A percentile compares a stretch with the other conserved stretches of the same genome.
Evolutionary conservation across 108 stramenopile genomes (phyloP).

Genomic region (Asterionellopsis glacialis): DNA sequence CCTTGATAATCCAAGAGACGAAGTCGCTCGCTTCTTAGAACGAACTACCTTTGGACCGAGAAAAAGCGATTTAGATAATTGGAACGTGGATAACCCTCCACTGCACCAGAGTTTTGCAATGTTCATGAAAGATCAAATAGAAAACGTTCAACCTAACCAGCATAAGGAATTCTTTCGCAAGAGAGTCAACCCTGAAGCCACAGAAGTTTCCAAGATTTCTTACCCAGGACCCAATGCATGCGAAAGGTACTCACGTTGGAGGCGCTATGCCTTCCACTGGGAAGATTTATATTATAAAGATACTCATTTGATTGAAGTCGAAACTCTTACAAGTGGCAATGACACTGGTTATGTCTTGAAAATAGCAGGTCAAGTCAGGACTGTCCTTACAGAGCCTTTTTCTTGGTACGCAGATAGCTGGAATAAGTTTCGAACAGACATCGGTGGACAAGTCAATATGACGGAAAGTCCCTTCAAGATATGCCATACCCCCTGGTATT

Average conservation of each 20-base stretch:
- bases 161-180: not conserved
- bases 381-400: no score
- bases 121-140: not conserved
- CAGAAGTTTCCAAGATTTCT: slow-evolving; percentile 2
- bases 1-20: slow-evolving; percentile 1
- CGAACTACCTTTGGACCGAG: slow-evolving; percentile 2
- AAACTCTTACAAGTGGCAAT: no score
- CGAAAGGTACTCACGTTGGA: not conserved
- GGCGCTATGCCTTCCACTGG: slow-evolving; percentile 1
- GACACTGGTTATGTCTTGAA: no score
- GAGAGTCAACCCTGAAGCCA: not conserved
- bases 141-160: not conserved
- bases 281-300: not conserved
- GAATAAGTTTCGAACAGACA: no score
- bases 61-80: not conserved
- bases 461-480: no score
- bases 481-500: no score
- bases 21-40: slow-evolving; percentile 10
- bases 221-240: not conserved
- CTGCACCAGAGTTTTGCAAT: not conserved
- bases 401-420: no score
- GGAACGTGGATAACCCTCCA: not conserved
- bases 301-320: no score
- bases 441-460: no score
- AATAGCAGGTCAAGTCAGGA: no score